Conservation (phyloP, 345 rosid species). For the Camelina neglecta region DNA sequence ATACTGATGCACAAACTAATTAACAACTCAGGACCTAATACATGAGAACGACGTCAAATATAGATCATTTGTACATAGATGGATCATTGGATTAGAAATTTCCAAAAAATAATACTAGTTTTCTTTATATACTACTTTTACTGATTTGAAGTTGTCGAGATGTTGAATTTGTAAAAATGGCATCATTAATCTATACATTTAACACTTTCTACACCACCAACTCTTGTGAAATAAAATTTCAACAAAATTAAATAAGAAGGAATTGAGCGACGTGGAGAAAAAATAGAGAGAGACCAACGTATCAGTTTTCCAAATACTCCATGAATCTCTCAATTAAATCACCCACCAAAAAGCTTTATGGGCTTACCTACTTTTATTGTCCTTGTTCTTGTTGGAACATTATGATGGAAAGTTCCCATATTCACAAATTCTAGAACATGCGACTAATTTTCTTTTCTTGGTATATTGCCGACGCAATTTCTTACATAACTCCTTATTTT, state of each 20-base stretch:
- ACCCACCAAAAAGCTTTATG: slow-evolving; percentile 35
- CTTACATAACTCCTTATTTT: background rate
- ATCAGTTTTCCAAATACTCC: slow-evolving; percentile 32
- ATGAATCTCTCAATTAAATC: background rate
- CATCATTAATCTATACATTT: slow-evolving; percentile 9
- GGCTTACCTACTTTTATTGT: slow-evolving; percentile 41
- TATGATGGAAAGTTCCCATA: slow-evolving; percentile 31
- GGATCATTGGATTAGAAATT: background rate
- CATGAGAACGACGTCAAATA: slow-evolving; percentile 35
- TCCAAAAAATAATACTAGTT: background rate
- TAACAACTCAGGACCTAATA: slow-evolving; percentile 34
- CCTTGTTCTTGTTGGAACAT: slow-evolving; percentile 39
- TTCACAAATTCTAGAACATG: background rate
- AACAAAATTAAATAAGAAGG: slow-evolving; percentile 17
- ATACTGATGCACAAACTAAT: slow-evolving; percentile 30
- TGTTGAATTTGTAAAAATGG: background rate
- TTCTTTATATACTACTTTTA: background rate
- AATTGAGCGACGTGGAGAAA: slow-evolving; percentile 13
- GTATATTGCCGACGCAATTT: background rate
- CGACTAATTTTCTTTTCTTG: background rate
- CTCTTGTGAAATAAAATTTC: slow-evolving; percentile 14
- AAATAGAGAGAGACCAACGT: slow-evolving; percentile 4
- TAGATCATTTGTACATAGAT: background rate
- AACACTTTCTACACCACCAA: slow-evolving; percentile 17
- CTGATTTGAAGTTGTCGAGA: no score